Evolutionary conservation across 2,329 filamentous ascomycete species (phyloP), one percentile per base, ranked within the genome.

Genomic region (Chaetomium olivaceum): DNA sequence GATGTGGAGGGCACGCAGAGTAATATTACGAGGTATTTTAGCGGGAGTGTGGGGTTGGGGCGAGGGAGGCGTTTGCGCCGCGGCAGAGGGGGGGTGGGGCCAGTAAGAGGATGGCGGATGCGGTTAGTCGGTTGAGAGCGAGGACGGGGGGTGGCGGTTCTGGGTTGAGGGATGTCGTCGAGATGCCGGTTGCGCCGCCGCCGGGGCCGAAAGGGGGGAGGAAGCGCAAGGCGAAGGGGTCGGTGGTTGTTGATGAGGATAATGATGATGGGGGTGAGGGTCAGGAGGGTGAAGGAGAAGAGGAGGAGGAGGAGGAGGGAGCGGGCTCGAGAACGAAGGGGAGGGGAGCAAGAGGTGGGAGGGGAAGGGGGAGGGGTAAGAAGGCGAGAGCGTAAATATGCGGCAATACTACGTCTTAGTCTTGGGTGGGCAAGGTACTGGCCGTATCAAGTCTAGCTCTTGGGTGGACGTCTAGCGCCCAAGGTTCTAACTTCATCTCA

Each of bases 11-110:
- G 95, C 7, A 98, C 94, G 21, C 95, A 99, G 81, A 89, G 88
- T 65, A 99, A 99, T 72, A 97, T 99, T 70, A 99, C 95, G n/a
- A 84, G 89, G 27, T 99, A 89, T 77, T 97, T 98, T 76, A 86
- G 87, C 14, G 94, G 94, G 0, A 79, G 81, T 4, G 88, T 92
- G 75, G 73, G 9, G 68, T 66, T 0, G 74, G 76, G 46, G 71
- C 58, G 39, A 60, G 25, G 63, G 69, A 75, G 48, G 72, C 69
- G 23, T 73, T 72, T 63, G 74, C 74, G 59, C 74, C 74, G 14
- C 67, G 73, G 27, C 69, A 72, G 67, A 66, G 66, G 52, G 62
- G 36, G 14, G 68, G 46, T 0, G 64, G 68, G 27, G 71, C 72
- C 21, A 76, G 75, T 59, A 74, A 71, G 57, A 67, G 76, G 25